A percentile compares a stretch with the other conserved stretches of the same genome.
phyloP scores from a whole-genome alignment of 2,329 filamentous ascomycete species.

The Fusarium sp. region DNA sequence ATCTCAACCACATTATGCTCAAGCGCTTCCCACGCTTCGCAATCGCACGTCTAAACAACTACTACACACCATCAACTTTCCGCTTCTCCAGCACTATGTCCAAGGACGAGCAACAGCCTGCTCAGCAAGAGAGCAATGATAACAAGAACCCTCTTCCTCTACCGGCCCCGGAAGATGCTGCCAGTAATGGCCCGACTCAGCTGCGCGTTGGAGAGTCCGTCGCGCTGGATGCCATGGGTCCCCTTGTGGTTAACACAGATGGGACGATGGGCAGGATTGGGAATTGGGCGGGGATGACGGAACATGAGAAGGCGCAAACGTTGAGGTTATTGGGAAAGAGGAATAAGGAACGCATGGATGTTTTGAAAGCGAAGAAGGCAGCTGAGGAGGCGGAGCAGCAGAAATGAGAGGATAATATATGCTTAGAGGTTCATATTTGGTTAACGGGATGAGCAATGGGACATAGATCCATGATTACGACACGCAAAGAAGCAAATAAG shows the following conservation, averaged over 20 bases:
- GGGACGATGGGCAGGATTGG: conserved; percentile 76
- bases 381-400: conserved; percentile 22
- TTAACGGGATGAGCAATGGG: neutral
- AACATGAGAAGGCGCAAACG: conserved; percentile 74
- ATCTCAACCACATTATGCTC: conserved; percentile 25
- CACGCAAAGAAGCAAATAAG: too few relatives aligned
- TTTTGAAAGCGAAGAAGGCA: conserved; percentile 52
- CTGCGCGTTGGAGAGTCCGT: conserved; percentile 53
- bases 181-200: conserved; percentile 39
- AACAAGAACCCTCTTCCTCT: conserved; percentile 27
- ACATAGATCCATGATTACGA: neutral
- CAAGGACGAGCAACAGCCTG: conserved; percentile 1
- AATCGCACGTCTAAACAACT: conserved; percentile 9
- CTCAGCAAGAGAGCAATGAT: conserved; percentile 11
- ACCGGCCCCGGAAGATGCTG: conserved; percentile 40
- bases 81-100: conserved; percentile 22
- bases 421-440: neutral
- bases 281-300: conserved; percentile 79
- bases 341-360: conserved; percentile 71
- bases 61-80: neutral
- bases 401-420: neutral
- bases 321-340: conserved; percentile 74
- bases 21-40: conserved; percentile 25
- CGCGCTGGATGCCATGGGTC: conserved; percentile 75
- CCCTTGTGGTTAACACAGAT: conserved; percentile 78